Evolutionary conservation across 805 yeast species (phyloP).

Genomic region (Candida yuanshanica): DNA sequence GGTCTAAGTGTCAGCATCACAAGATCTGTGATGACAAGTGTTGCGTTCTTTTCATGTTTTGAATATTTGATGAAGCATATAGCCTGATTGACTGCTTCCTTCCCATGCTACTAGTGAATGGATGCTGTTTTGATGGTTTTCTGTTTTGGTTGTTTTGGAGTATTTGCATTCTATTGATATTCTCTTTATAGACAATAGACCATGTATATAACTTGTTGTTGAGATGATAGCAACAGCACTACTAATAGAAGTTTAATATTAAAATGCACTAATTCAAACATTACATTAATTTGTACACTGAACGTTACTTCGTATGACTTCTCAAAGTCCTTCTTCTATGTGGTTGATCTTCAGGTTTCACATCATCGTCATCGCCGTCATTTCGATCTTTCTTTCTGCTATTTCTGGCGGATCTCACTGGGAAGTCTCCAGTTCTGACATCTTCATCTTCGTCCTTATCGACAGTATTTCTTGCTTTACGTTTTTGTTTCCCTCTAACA

Average conservation of each 20-base stretch:
- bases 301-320: conserved; percentile 11
- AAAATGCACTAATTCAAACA: too few species aligned
- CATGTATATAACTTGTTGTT: too few species aligned
- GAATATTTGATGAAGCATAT: conserved; percentile 61
- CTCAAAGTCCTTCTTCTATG: conserved; percentile 9
- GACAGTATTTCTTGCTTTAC: background rate
- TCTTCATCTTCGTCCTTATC: background rate
- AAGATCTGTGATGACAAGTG: conserved; percentile 66
- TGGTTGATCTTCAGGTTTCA: background rate
- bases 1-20: conserved; percentile 73
- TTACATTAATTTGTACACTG: too few species aligned
- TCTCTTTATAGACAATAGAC: too few species aligned
- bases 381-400: background rate
- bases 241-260: background rate
- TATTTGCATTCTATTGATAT: too few species aligned
- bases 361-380: background rate
- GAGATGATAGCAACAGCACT: too few species aligned
- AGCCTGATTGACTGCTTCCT: conserved; percentile 22
- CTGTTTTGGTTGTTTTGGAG: too few species aligned
- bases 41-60: conserved; percentile 68
- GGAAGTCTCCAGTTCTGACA: background rate
- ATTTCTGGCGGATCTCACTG: conserved; percentile 4
- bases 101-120: background rate
- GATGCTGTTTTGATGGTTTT: background rate
- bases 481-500: background rate